These are phyloP conservation scores for Gossypium thurberi DNA, from an alignment of 345 rosid species.

Conservation along the genomic window DNA sequence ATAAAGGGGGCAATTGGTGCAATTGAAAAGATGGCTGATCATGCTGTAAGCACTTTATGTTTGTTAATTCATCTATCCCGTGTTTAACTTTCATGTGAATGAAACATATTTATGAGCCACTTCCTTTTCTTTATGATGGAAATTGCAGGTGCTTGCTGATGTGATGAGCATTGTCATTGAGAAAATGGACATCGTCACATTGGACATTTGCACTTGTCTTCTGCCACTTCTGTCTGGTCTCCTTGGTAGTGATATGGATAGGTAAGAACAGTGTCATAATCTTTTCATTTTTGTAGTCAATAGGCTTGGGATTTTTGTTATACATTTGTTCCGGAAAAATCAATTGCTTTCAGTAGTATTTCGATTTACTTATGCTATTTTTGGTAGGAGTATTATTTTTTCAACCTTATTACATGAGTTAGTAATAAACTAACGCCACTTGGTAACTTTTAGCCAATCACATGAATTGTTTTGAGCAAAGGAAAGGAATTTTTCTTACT, in stretches of 20 bases:
- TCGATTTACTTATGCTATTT: neutral
- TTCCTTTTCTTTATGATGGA: slow-evolving; percentile 8
- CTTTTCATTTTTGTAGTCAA: neutral
- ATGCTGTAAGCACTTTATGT: slow-evolving; percentile 50
- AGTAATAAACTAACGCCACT: too few species aligned
- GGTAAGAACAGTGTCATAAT: slow-evolving; percentile 36
- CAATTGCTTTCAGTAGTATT: neutral
- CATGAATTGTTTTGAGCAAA: too few species aligned
- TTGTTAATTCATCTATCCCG: neutral
- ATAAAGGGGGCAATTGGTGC: slow-evolving; percentile 65
- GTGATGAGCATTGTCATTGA: slow-evolving; percentile 53
- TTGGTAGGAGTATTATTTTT: neutral
- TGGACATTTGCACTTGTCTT: slow-evolving; percentile 79
- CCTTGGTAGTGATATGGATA: slow-evolving; percentile 80
- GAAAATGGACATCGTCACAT: slow-evolving; percentile 65
- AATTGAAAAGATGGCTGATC: slow-evolving; percentile 92
- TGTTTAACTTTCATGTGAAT: neutral
- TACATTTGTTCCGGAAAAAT: neutral
- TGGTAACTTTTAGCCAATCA: too few species aligned
- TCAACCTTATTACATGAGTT: too few species aligned
- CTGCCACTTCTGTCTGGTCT: slow-evolving; percentile 72
- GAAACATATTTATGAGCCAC: neutral
- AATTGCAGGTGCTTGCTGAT: slow-evolving; percentile 79
- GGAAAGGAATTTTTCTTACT: too few species aligned
- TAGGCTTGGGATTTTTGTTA: neutral